Evolutionary conservation across 164 flowering plant genomes (phyloP).

Genomic region (Magnolia changhungtana): DNA sequence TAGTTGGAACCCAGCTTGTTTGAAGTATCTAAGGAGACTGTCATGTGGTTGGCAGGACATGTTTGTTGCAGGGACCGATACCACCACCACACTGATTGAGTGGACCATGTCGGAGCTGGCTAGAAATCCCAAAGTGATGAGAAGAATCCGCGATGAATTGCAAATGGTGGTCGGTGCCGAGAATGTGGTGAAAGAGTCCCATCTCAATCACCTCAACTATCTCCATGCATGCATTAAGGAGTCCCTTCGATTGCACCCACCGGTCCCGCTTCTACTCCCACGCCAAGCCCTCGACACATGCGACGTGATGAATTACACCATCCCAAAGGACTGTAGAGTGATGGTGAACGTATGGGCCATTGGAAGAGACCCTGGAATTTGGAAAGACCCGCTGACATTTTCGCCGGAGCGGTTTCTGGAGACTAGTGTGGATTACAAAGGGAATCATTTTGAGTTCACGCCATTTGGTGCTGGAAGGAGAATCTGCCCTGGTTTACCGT

Average conservation of each 20-base stretch:
- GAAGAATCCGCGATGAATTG: conserved; percentile 5
- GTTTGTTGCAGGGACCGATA: conserved; percentile 24
- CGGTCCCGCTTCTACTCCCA: conserved; percentile 25
- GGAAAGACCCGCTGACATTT: conserved; percentile 24
- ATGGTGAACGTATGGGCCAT: conserved; percentile 30
- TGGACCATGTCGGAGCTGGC: conserved; percentile 30
- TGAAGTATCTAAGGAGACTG: background rate
- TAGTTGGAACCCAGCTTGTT: background rate
- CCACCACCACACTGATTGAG: conserved; percentile 14
- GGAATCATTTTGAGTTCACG: conserved; percentile 25
- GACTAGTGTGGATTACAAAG: conserved; percentile 21
- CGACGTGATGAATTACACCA: conserved; percentile 19
- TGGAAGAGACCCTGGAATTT: conserved; percentile 22
- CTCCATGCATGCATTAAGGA: conserved; percentile 27
- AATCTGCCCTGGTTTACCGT: conserved; percentile 24
- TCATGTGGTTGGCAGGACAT: conserved; percentile 16
- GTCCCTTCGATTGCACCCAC: conserved; percentile 25
- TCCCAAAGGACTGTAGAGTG: conserved; percentile 24
- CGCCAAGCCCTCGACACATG: conserved; percentile 18
- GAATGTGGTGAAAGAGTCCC: conserved; percentile 13
- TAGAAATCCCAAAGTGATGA: conserved; percentile 14
- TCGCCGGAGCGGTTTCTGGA: conserved; percentile 26
- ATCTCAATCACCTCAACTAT: conserved; percentile 11
- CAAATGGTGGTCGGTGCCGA: background rate
- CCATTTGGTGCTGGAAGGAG: conserved; percentile 29